phyloP scores from a whole-genome alignment of 768 basidiomycete species.

The Lanmaoa rubissima region DNA sequence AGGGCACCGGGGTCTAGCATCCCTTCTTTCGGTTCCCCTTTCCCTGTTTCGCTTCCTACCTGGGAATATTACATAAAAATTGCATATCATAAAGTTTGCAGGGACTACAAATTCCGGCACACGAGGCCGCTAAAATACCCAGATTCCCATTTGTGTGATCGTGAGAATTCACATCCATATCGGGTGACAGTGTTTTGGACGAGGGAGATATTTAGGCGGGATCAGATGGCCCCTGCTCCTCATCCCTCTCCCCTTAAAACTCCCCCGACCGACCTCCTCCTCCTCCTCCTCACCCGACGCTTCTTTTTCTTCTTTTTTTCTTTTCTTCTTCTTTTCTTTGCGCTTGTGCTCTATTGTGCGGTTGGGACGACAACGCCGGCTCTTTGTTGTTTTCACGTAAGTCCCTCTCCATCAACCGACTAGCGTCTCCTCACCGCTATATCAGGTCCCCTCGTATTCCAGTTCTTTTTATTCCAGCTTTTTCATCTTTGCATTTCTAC shows the following conservation, averaged over 20 bases:
- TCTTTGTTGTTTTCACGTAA: conserved; percentile 36
- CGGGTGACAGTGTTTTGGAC: neutral
- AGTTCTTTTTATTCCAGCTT: conserved; percentile 32
- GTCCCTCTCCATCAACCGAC: neutral
- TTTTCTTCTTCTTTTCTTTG: conserved; percentile 23
- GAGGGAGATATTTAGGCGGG: conserved; percentile 34
- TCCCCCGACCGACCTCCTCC: conserved; percentile 19
- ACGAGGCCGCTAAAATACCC: conserved; percentile 31
- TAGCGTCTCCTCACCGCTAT: conserved; percentile 4
- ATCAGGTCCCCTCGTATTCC: conserved; percentile 33
- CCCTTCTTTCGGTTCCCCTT: conserved; percentile 8
- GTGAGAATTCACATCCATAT: conserved; percentile 14
- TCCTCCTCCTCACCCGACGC: conserved; percentile 41
- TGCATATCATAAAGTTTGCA: conserved; percentile 18
- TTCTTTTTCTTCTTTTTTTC: conserved; percentile 34
- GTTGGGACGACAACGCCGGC: conserved; percentile 30
- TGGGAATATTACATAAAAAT: conserved; percentile 32
- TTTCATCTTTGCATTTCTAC: conserved; percentile 38
- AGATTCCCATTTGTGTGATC: conserved; percentile 11
- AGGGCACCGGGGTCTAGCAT: conserved; percentile 28
- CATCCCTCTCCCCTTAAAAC: conserved; percentile 24
- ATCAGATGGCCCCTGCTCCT: conserved; percentile 30
- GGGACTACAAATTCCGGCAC: conserved; percentile 34
- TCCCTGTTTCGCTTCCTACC: conserved; percentile 6
- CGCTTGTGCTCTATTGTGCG: conserved; percentile 37